Evolutionary conservation across 352 stramenopile genomes (phyloP).

Genomic region (Pythium apleroticum): DNA sequence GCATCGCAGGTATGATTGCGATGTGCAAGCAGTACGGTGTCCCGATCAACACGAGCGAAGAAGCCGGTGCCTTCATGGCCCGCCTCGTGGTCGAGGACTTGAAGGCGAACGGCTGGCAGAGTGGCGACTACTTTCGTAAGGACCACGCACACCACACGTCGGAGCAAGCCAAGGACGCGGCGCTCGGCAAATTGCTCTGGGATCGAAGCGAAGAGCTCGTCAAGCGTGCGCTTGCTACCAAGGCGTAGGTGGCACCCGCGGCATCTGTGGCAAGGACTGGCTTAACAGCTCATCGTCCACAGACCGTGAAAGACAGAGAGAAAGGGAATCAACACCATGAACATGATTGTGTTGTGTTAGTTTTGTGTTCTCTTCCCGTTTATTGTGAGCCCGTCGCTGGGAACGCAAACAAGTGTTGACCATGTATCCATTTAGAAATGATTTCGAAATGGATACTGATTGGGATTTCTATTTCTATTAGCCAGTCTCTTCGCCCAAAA

Average conservation of each 20-base stretch:
- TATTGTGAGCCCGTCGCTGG: too few relatives aligned
- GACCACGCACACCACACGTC: constrained; percentile 25
- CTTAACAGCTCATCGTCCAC: too few relatives aligned
- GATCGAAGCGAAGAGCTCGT: constrained; percentile 29
- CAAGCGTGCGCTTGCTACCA: constrained; percentile 6
- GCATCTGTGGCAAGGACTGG: too few relatives aligned
- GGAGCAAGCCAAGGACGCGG: constrained; percentile 25
- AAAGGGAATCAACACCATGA: too few relatives aligned
- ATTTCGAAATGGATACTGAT: background rate
- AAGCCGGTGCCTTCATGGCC: constrained; percentile 30
- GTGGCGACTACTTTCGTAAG: constrained; percentile 31
- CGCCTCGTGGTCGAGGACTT: constrained; percentile 21
- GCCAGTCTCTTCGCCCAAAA: background rate
- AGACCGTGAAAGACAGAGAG: too few relatives aligned
- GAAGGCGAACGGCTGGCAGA: constrained; percentile 16
- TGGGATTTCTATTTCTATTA: constrained; percentile 2
- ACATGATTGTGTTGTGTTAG: too few relatives aligned
- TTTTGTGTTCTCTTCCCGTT: too few relatives aligned
- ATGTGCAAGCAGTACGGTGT: constrained; percentile 19
- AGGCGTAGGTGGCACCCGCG: background rate
- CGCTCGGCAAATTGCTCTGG: constrained; percentile 29
- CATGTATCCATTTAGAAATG: constrained; percentile 2
- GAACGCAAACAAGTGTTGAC: too few relatives aligned
- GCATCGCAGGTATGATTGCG: background rate
- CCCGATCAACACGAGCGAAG: constrained; percentile 21